A percentile compares a stretch with the other conserved stretches of the same genome.
Conservation (phyloP, 1,284 basidiomycete species). For the Ustilago vetiveriae region DNA sequence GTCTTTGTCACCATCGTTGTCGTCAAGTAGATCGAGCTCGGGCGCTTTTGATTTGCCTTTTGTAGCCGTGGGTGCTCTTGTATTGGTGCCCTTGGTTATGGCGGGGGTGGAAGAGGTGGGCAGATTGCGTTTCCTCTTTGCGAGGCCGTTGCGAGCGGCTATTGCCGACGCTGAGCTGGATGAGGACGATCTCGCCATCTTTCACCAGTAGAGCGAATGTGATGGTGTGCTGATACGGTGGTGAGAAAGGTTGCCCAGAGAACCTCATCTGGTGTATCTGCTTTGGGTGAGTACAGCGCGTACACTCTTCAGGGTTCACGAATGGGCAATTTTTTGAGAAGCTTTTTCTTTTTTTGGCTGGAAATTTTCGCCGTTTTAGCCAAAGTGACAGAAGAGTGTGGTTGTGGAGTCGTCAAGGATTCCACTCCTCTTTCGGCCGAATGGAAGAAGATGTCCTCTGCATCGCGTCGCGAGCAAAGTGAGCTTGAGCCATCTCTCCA, state of each 20-base stretch:
- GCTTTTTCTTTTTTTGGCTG: slow-evolving; percentile 6
- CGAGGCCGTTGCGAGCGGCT: slow-evolving; percentile 29
- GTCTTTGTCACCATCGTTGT: slow-evolving; percentile 26
- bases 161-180: slow-evolving; percentile 28
- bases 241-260: too few species aligned
- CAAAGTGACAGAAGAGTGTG: background rate
- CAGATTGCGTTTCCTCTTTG: slow-evolving; percentile 43
- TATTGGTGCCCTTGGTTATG: slow-evolving; percentile 1
- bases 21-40: slow-evolving; percentile 23
- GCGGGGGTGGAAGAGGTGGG: slow-evolving; percentile 4
- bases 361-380: slow-evolving; percentile 26
- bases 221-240: too few species aligned
- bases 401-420: slow-evolving; percentile 29
- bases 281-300: too few species aligned
- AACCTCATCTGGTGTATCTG: too few species aligned
- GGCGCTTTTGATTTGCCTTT: slow-evolving; percentile 26
- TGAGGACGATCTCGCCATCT: slow-evolving; percentile 31
- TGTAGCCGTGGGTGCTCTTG: slow-evolving; percentile 3
- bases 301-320: slow-evolving; percentile 8
- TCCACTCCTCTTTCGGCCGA: slow-evolving; percentile 22
- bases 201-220: too few species aligned
- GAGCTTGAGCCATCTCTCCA: slow-evolving; percentile 17
- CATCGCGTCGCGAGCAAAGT: slow-evolving; percentile 30
- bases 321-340: slow-evolving; percentile 9
- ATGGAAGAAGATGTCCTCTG: slow-evolving; percentile 18